Conservation (phyloP, 371 early-diverging fungal species). For the Entomophthora muscae region DNA sequence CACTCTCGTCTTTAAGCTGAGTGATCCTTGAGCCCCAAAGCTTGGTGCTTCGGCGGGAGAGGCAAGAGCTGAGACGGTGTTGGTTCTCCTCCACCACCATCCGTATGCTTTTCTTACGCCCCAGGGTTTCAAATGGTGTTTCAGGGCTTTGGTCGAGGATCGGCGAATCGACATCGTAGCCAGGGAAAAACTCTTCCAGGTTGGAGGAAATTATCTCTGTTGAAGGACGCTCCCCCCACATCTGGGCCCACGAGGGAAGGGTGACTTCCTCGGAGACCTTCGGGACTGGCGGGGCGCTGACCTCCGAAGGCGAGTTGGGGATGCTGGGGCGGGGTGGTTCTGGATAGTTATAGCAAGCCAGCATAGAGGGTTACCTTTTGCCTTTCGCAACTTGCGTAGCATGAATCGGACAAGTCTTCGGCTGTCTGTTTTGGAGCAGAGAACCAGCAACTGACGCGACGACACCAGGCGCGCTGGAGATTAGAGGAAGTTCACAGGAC, state of each 20-base stretch:
- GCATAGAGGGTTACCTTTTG: neutral
- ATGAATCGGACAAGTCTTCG: neutral
- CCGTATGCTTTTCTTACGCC: conserved; percentile 10
- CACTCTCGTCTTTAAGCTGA: neutral
- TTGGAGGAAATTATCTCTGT: conserved; percentile 50
- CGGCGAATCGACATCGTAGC: conserved; percentile 55
- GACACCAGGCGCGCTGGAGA: conserved; percentile 2
- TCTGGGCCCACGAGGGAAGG: conserved; percentile 6
- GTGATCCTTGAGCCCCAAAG: conserved; percentile 8
- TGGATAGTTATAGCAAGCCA: neutral
- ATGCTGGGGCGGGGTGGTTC: neutral
- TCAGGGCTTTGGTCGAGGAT: conserved; percentile 22
- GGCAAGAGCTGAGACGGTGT: neutral
- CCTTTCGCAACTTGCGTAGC: conserved; percentile 1
- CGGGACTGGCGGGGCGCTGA: neutral
- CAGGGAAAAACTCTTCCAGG: conserved; percentile 54
- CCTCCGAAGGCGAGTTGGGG: neutral
- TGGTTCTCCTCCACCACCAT: conserved; percentile 10
- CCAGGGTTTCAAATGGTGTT: neutral
- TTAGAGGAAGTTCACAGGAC: neutral
- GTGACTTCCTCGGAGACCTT: neutral
- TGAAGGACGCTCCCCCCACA: conserved; percentile 56
- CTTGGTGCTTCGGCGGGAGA: conserved; percentile 6
- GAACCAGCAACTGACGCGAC: neutral
- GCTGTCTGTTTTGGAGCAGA: conserved; percentile 5